Conservation (phyloP, 139 green algal species). For the Asterochloris sp. region DNA sequence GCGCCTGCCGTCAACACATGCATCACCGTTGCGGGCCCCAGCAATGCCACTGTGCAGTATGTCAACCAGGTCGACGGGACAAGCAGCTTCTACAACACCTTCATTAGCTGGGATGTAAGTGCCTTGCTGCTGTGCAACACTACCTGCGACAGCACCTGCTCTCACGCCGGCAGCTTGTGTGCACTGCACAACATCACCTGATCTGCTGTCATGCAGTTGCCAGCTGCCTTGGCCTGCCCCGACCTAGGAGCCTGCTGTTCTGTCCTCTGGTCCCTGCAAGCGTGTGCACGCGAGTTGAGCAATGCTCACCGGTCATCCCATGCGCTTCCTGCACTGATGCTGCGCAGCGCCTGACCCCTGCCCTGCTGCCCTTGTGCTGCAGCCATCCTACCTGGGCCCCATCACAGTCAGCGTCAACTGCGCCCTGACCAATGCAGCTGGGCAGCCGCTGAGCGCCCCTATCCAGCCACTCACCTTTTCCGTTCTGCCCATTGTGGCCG, state of each 20-base stretch:
- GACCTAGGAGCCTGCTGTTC: too few relatives aligned
- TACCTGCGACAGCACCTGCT: too few relatives aligned
- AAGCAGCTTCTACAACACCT: not conserved
- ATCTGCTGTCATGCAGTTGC: too few relatives aligned
- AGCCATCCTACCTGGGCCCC: not conserved
- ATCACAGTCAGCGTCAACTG: not conserved
- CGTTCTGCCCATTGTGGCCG: not conserved
- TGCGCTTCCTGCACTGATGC: too few relatives aligned
- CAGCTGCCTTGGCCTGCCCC: too few relatives aligned
- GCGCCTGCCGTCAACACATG: too few relatives aligned
- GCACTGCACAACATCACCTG: not conserved
- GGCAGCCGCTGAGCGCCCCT: not conserved
- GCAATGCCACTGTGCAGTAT: constrained; percentile 1
- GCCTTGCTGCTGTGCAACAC: not conserved
- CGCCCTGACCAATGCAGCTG: not conserved
- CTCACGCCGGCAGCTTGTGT: too few relatives aligned
- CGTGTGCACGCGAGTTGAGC: too few relatives aligned
- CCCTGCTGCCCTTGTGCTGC: not conserved
- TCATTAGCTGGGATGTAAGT: not conserved
- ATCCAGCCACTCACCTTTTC: not conserved
- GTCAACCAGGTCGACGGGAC: not conserved
- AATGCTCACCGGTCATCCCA: too few relatives aligned
- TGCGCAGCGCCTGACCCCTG: too few relatives aligned
- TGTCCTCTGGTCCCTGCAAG: too few relatives aligned
- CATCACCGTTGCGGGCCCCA: not conserved